Evolutionary conservation across 2,329 filamentous ascomycete genomes (phyloP).

Genomic region (Alternaria solani): DNA sequence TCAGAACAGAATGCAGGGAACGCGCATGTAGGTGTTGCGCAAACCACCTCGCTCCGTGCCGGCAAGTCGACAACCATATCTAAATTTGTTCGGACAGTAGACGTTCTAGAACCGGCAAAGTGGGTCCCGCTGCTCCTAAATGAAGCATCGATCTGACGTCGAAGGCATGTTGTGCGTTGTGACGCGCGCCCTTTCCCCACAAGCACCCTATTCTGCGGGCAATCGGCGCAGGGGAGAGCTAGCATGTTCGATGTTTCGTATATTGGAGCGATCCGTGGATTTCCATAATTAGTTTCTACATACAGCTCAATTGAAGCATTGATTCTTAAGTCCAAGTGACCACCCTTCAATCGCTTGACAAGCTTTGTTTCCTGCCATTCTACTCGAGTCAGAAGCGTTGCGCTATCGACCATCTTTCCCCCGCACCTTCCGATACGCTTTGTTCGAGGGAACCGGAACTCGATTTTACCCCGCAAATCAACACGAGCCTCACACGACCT

Average conservation of each 20-base stretch:
- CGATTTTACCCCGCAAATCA: constrained; percentile 11
- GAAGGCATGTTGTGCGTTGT: constrained; percentile 8
- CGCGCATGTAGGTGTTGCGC: constrained; percentile 1
- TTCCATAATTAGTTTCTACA: constrained; percentile 4
- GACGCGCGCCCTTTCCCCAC: constrained; percentile 20
- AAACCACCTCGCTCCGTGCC: background rate
- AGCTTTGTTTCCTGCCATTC: background rate
- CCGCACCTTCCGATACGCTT: background rate
- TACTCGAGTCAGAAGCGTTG: constrained; percentile 3
- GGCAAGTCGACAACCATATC: background rate
- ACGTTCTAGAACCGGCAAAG: background rate
- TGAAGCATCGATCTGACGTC: constrained; percentile 9
- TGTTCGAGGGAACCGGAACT: background rate
- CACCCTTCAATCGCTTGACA: background rate
- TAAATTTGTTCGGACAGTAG: constrained; percentile 1
- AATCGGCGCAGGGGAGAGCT: constrained; percentile 4
- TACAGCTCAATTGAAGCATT: background rate
- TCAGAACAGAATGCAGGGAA: background rate
- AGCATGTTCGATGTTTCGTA: constrained; percentile 1
- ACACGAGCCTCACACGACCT: background rate
- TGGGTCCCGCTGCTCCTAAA: background rate
- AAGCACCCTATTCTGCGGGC: constrained; percentile 5
- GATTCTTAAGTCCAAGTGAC: background rate
- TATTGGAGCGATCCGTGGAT: constrained; percentile 1
- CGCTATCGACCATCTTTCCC: background rate